These are phyloP conservation scores for Alloascoidea hylecoeti DNA, from an alignment of 805 yeast genomes.

Conservation along the genomic window DNA sequence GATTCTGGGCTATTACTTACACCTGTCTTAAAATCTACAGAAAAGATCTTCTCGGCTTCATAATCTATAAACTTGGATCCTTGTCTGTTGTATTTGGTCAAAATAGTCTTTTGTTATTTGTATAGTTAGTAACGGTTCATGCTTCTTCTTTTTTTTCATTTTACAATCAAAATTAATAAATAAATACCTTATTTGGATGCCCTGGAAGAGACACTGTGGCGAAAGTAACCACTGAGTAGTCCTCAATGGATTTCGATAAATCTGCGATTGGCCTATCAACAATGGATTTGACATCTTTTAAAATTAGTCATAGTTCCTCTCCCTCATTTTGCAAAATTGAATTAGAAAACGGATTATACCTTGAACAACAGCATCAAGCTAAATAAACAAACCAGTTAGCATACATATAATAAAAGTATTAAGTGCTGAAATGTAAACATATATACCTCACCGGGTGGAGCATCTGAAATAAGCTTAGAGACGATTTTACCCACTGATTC, in stretches of 20 bases:
- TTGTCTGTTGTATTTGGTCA: slow-evolving; percentile 33
- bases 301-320: slow-evolving; percentile 9
- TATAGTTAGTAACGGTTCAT: slow-evolving; percentile 7
- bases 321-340: slow-evolving; percentile 13
- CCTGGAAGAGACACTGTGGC: slow-evolving; percentile 19
- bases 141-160: neutral
- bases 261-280: slow-evolving; percentile 21
- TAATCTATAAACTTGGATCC: slow-evolving; percentile 40
- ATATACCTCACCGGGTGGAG: slow-evolving; percentile 43
- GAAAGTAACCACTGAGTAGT: slow-evolving; percentile 25
- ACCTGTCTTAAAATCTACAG: slow-evolving; percentile 33
- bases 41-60: slow-evolving; percentile 30
- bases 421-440: slow-evolving; percentile 16
- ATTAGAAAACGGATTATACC: slow-evolving; percentile 16
- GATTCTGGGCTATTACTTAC: slow-evolving; percentile 22
- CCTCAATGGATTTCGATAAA: slow-evolving; percentile 19
- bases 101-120: slow-evolving; percentile 19
- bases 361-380: slow-evolving; percentile 17
- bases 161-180: neutral
- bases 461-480: slow-evolving; percentile 24
- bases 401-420: slow-evolving; percentile 5
- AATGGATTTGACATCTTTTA: slow-evolving; percentile 26
- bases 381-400: neutral
- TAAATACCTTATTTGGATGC: slow-evolving; percentile 7
- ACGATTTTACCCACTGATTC: slow-evolving; percentile 4